These are phyloP conservation scores for Globisporangium viniferum DNA, from an alignment of 352 stramenopile species.

Conservation along the genomic window DNA sequence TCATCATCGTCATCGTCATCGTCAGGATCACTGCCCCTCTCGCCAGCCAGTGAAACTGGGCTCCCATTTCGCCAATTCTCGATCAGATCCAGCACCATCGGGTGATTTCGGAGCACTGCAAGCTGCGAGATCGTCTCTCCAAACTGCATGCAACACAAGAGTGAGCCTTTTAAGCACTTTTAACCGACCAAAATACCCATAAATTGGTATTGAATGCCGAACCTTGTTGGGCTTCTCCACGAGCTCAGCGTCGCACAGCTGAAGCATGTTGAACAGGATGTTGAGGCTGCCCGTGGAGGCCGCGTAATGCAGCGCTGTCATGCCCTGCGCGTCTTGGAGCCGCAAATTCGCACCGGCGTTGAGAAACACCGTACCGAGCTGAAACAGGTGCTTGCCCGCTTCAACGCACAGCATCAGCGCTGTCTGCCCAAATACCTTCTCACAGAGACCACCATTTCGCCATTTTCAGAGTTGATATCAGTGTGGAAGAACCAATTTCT, in stretches of 20 bases:
- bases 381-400: slow-evolving; percentile 50
- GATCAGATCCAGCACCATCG: slow-evolving; percentile 34
- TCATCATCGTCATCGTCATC: slow-evolving; percentile 20
- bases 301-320: slow-evolving; percentile 71
- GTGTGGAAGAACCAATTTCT: neutral
- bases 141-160: slow-evolving; percentile 26
- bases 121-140: slow-evolving; percentile 55
- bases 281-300: slow-evolving; percentile 52
- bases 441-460: neutral
- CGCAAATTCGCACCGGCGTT: slow-evolving; percentile 57
- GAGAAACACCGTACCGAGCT: slow-evolving; percentile 72
- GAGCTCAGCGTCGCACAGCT: slow-evolving; percentile 53
- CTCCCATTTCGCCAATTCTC: slow-evolving; percentile 41
- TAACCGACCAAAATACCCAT: neutral
- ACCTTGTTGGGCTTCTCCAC: slow-evolving; percentile 63
- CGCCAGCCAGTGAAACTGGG: slow-evolving; percentile 24
- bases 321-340: slow-evolving; percentile 69
- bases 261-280: slow-evolving; percentile 60
- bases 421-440: slow-evolving; percentile 72
- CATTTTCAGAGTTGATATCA: neutral
- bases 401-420: slow-evolving; percentile 69
- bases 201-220: neutral
- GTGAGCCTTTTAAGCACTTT: neutral
- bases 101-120: slow-evolving; percentile 36
- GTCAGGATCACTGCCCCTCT: slow-evolving; percentile 14